phyloP scores from a whole-genome alignment of 208 protist species.

The Acanthamoeba castellanii region DNA sequence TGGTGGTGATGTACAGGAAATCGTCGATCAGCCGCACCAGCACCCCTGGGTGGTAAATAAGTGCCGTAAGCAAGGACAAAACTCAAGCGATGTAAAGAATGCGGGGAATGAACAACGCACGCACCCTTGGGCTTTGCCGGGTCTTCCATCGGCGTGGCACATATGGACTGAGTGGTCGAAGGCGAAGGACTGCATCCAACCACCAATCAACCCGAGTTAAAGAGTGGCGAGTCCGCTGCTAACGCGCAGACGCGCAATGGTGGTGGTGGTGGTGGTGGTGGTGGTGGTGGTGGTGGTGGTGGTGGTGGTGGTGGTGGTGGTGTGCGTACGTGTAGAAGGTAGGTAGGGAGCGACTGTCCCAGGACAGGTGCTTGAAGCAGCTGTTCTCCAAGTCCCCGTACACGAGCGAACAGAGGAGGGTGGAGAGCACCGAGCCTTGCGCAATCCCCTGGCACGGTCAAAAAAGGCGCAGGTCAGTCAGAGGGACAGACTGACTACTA shows the following conservation, averaged over 20 bases:
- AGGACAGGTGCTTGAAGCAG: slow-evolving; percentile 72
- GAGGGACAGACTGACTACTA: too few species aligned
- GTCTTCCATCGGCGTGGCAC: neutral
- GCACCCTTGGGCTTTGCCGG: neutral
- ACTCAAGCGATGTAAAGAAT: neutral
- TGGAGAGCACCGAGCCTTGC: slow-evolving; percentile 70
- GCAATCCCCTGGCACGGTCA: slow-evolving; percentile 41
- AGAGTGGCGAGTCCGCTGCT: neutral
- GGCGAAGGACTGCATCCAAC: neutral
- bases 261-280: neutral
- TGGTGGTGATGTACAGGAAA: slow-evolving; percentile 73
- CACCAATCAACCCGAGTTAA: neutral
- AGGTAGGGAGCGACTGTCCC: slow-evolving; percentile 48
- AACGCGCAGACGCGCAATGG: neutral
- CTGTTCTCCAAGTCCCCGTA: slow-evolving; percentile 73
- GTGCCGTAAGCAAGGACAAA: neutral
- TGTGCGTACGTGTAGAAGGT: slow-evolving; percentile 62
- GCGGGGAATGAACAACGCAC: neutral
- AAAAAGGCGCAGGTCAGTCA: too few species aligned
- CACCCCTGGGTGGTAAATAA: neutral
- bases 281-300: neutral
- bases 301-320: neutral
- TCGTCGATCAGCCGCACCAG: slow-evolving; percentile 71
- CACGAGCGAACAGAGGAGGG: slow-evolving; percentile 58
- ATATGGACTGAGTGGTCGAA: neutral